phyloP scores from a whole-genome alignment of 257 asterid genomes.

The Ocimum tenuiflorum region DNA sequence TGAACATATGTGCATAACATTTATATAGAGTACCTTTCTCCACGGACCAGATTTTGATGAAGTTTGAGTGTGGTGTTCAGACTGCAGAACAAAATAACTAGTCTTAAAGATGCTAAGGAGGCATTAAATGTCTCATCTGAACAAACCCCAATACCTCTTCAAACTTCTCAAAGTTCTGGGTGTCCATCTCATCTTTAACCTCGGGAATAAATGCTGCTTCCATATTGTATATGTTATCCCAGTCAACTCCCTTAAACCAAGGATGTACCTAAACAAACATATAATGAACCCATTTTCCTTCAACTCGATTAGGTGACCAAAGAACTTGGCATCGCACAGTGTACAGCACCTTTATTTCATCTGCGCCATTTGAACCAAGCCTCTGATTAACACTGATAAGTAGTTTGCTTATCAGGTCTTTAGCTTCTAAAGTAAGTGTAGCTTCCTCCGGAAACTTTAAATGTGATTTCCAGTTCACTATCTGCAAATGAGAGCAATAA shows the following conservation, averaged over 20 bases:
- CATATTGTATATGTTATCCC: conserved; percentile 74
- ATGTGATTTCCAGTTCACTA: conserved; percentile 93
- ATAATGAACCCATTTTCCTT: conserved; percentile 17
- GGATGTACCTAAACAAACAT: conserved; percentile 61
- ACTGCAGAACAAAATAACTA: no score
- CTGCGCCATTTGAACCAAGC: conserved; percentile 83
- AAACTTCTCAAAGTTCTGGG: conserved; percentile 48
- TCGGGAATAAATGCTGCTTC: conserved; percentile 95
- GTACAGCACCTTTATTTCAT: conserved; percentile 81
- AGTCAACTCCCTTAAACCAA: conserved; percentile 72
- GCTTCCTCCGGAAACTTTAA: conserved; percentile 93
- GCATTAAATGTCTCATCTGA: neutral
- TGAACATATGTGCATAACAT: no score
- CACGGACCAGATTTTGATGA: no score
- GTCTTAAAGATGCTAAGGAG: no score
- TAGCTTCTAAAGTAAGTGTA: conserved; percentile 65
- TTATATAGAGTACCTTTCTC: no score
- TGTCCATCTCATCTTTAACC: conserved; percentile 89
- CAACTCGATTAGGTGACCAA: conserved; percentile 20
- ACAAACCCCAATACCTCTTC: conserved; percentile 54
- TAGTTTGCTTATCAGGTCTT: conserved; percentile 72
- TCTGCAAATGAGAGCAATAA: conserved; percentile 38
- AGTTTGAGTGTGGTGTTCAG: no score
- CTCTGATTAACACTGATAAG: conserved; percentile 81
- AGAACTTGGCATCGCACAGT: conserved; percentile 37